Conservation (phyloP, 805 yeast species). For the Teunomyces aglyptinius region DNA sequence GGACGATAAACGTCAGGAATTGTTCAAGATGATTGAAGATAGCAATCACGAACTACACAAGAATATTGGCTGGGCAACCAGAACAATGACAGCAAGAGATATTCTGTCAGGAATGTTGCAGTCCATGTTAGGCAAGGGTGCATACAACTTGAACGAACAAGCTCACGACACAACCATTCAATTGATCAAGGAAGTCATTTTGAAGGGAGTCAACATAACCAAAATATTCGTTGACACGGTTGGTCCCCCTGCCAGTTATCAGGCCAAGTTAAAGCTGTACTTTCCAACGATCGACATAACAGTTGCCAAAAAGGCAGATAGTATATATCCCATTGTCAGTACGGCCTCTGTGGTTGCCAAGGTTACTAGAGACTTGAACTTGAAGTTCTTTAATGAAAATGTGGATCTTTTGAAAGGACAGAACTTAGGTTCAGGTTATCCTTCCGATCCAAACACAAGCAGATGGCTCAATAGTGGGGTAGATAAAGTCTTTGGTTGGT, state of each 20-base stretch:
- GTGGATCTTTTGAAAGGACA: conserved; percentile 37
- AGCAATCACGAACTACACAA: conserved; percentile 41
- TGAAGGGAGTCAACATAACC: conserved; percentile 58
- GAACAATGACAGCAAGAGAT: conserved; percentile 81
- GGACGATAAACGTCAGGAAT: conserved; percentile 61
- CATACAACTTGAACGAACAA: conserved; percentile 84
- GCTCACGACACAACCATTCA: conserved; percentile 93
- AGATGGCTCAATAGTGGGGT: conserved; percentile 64
- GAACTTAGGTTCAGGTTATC: conserved; percentile 83
- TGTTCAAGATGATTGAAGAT: conserved; percentile 60
- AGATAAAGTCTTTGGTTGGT: conserved; percentile 86
- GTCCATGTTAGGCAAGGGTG: conserved; percentile 45
- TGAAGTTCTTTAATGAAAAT: conserved; percentile 35
- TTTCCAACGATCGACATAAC: conserved; percentile 74
- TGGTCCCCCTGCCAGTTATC: conserved; percentile 89
- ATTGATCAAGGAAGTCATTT: conserved; percentile 64
- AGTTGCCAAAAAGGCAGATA: conserved; percentile 94
- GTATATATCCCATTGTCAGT: conserved; percentile 86
- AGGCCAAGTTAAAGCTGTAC: conserved; percentile 60
- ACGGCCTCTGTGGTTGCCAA: conserved; percentile 96
- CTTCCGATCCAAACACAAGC: conserved; percentile 87
- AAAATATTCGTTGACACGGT: conserved; percentile 93
- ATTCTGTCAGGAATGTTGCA: conserved; percentile 86
- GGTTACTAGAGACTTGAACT: conserved; percentile 80
- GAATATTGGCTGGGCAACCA: conserved; percentile 85